phyloP scores from a whole-genome alignment of 1,284 basidiomycete species.

The Coniferiporia sulphurascens region DNA sequence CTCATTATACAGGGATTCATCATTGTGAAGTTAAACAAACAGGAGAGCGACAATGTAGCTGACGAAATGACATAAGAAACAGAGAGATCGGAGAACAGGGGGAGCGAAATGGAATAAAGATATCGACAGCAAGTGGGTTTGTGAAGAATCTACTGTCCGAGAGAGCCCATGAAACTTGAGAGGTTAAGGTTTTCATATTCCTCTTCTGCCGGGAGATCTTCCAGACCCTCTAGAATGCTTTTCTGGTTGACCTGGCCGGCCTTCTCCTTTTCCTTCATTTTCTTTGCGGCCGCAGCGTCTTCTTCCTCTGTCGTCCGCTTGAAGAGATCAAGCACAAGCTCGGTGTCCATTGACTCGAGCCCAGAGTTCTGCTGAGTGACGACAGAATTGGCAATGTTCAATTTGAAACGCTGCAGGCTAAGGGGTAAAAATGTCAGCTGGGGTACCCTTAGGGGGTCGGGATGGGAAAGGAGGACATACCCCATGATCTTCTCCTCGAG shows the following conservation, averaged over 20 bases:
- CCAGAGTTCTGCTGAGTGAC: slow-evolving; percentile 97
- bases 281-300: slow-evolving; percentile 53
- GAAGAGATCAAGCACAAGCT: slow-evolving; percentile 95
- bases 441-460: not conserved
- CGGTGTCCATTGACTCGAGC: slow-evolving; percentile 93
- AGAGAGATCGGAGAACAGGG: not conserved
- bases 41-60: not conserved
- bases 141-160: slow-evolving; percentile 35
- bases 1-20: not conserved
- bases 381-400: slow-evolving; percentile 96
- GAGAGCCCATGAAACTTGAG: slow-evolving; percentile 78
- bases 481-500: slow-evolving; percentile 99
- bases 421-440: slow-evolving; percentile 3
- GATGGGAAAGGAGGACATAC: slow-evolving; percentile 41
- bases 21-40: not conserved
- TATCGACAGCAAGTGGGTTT: slow-evolving; percentile 8
- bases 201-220: slow-evolving; percentile 85
- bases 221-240: slow-evolving; percentile 79
- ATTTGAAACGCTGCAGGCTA: slow-evolving; percentile 95
- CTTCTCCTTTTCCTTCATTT: slow-evolving; percentile 51
- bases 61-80: not conserved
- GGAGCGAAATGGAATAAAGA: slow-evolving; percentile 14
- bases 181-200: slow-evolving; percentile 87
- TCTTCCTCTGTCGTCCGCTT: slow-evolving; percentile 72
- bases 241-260: slow-evolving; percentile 60